Percentiles rank a stretch among this genome's conserved stretches.
Evolutionary conservation across 2,329 filamentous ascomycete species (phyloP).

Genomic region (Rhexocercosporidium sp.): DNA sequence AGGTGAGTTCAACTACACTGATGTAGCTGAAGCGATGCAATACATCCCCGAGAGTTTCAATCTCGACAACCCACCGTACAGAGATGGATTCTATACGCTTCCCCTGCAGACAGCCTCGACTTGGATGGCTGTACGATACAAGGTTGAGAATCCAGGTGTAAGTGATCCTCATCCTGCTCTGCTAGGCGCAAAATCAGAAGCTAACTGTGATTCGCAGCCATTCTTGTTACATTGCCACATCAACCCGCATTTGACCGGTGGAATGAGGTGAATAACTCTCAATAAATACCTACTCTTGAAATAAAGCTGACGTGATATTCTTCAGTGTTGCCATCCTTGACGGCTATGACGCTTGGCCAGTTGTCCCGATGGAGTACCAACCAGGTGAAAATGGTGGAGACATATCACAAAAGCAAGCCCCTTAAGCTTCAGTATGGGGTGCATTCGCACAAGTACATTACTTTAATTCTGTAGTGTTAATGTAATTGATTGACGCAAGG

Average conservation of each 20-base stretch:
- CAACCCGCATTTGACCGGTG: slow-evolving; percentile 51
- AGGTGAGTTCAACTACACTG: slow-evolving; percentile 47
- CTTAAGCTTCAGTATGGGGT: background rate
- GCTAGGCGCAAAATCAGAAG: background rate
- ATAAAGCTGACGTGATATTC: background rate
- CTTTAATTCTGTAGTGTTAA: background rate
- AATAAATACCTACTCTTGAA: background rate
- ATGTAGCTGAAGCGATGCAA: slow-evolving; percentile 47
- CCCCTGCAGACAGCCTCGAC: slow-evolving; percentile 31
- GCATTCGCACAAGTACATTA: background rate
- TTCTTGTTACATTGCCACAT: slow-evolving; percentile 58
- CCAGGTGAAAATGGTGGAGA: slow-evolving; percentile 17
- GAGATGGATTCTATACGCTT: slow-evolving; percentile 48
- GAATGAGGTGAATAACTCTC: slow-evolving; percentile 45
- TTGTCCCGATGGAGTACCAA: slow-evolving; percentile 32
- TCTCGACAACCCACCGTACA: slow-evolving; percentile 47
- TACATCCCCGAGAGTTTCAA: slow-evolving; percentile 50
- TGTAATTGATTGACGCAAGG: background rate
- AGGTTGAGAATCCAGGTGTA: slow-evolving; percentile 50
- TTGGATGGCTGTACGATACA: slow-evolving; percentile 53
- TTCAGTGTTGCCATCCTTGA: slow-evolving; percentile 49
- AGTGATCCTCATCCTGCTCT: background rate
- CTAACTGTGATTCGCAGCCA: slow-evolving; percentile 30
- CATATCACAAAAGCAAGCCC: background rate
- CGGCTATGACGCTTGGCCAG: slow-evolving; percentile 52